Conservation (phyloP, 768 basidiomycete genomes). For the Basidioascus undulatus region DNA sequence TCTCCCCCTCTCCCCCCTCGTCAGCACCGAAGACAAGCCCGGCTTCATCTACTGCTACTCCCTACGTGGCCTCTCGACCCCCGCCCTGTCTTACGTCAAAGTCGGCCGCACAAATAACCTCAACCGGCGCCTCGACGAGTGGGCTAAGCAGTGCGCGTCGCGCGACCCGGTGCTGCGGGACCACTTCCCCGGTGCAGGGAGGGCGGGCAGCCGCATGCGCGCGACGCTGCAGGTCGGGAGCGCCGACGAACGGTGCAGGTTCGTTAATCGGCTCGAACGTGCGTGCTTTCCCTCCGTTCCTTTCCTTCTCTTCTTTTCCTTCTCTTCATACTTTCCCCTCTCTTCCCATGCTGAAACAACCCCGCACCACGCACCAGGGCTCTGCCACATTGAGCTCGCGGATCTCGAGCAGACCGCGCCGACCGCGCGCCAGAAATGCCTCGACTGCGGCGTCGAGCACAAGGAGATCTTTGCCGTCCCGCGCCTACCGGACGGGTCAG, state of each 20-base stretch:
- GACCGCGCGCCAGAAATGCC: slow-evolving; percentile 25
- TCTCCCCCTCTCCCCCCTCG: too few species aligned
- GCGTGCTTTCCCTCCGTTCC: background rate
- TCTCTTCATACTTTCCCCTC: too few species aligned
- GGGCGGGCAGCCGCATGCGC: too few species aligned
- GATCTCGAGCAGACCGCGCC: slow-evolving; percentile 35
- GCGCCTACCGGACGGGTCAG: background rate
- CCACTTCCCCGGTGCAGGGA: too few species aligned
- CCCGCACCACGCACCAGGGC: slow-evolving; percentile 19
- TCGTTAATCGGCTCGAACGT: slow-evolving; percentile 44
- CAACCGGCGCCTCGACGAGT: slow-evolving; percentile 45
- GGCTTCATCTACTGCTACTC: slow-evolving; percentile 70
- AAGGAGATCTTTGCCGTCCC: too few species aligned
- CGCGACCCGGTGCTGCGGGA: slow-evolving; percentile 50
- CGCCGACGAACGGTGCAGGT: too few species aligned
- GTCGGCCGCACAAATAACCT: slow-evolving; percentile 57
- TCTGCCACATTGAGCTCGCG: slow-evolving; percentile 55
- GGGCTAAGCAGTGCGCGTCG: slow-evolving; percentile 58
- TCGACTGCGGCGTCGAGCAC: too few species aligned
- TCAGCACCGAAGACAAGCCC: slow-evolving; percentile 35
- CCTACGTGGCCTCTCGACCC: slow-evolving; percentile 34
- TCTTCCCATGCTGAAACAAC: background rate
- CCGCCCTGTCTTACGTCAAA: slow-evolving; percentile 36
- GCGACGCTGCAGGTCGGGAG: too few species aligned
- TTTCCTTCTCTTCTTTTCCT: background rate